Evolutionary conservation across 768 basidiomycete species (phyloP).

Genomic region (Russula abietina): DNA sequence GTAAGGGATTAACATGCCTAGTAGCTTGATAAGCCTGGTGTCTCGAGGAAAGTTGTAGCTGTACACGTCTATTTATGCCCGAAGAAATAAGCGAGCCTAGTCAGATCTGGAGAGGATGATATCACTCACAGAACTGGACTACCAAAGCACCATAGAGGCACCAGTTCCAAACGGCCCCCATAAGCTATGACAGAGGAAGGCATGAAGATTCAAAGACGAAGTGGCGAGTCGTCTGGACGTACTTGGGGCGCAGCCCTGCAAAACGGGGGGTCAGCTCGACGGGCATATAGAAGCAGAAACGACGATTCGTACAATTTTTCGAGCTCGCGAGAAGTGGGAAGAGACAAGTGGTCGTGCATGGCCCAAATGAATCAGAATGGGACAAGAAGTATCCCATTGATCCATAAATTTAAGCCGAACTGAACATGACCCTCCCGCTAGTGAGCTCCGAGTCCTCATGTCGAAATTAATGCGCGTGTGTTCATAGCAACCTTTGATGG

Average conservation of each 20-base stretch:
- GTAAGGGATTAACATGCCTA: slow-evolving; percentile 1
- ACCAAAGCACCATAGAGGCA: slow-evolving; percentile 29
- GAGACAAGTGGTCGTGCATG: neutral
- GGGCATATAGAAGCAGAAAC: neutral
- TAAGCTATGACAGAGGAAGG: neutral
- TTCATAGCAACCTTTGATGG: neutral
- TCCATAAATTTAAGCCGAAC: neutral
- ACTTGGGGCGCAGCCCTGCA: slow-evolving; percentile 11
- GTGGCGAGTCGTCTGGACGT: neutral
- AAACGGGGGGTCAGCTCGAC: neutral
- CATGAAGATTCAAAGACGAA: neutral
- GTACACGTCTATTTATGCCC: slow-evolving; percentile 6
- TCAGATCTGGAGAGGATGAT: neutral
- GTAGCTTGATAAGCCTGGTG: neutral
- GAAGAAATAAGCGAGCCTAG: neutral
- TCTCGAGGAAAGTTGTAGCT: slow-evolving; percentile 17
- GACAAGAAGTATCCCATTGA: neutral
- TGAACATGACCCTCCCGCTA: neutral
- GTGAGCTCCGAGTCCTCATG: neutral
- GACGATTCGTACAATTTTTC: neutral
- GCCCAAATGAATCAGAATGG: neutral
- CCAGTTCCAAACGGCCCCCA: slow-evolving; percentile 26
- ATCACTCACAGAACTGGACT: slow-evolving; percentile 30
- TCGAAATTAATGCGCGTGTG: neutral
- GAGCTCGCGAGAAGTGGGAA: neutral